Evolutionary conservation across 2,329 filamentous ascomycete genomes (phyloP).

Genomic region (Hawksworthiomyces lignivorus): DNA sequence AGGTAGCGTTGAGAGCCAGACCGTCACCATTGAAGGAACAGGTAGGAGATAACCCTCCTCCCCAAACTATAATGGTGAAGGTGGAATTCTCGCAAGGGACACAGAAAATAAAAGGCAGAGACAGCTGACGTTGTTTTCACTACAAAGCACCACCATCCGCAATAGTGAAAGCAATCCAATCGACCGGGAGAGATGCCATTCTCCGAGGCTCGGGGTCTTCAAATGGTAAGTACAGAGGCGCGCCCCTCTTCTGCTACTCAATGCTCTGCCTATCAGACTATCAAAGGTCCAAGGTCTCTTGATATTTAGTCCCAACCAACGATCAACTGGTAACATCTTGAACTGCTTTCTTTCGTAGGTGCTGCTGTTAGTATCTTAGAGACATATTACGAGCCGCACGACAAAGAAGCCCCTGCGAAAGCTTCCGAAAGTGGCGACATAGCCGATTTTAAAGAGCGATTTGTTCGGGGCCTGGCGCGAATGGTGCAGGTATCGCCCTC

Average conservation of each 20-base stretch:
- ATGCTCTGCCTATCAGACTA: too few relatives aligned
- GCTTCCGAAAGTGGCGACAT: slow-evolving; percentile 5
- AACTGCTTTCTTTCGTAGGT: too few relatives aligned
- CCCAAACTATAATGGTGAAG: neutral
- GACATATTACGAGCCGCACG: slow-evolving; percentile 57
- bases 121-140: neutral
- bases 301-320: too few relatives aligned
- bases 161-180: slow-evolving; percentile 82
- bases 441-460: slow-evolving; percentile 29
- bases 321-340: too few relatives aligned
- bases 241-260: too few relatives aligned
- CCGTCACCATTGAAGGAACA: slow-evolving; percentile 79
- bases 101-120: too few relatives aligned
- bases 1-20: slow-evolving; percentile 72
- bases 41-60: slow-evolving; percentile 33
- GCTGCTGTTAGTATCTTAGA: slow-evolving; percentile 95
- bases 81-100: neutral
- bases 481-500: slow-evolving; percentile 84
- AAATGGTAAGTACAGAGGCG: slow-evolving; percentile 66
- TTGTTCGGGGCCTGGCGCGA: slow-evolving; percentile 78
- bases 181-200: slow-evolving; percentile 88
- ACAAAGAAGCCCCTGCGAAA: slow-evolving; percentile 18
- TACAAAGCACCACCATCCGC: slow-evolving; percentile 70
- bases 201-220: slow-evolving; percentile 79
- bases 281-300: too few relatives aligned